Base-by-base conservation (phyloP, 2,329 filamentous ascomycete genomes). In the Arachnomyces sp. region DNA sequence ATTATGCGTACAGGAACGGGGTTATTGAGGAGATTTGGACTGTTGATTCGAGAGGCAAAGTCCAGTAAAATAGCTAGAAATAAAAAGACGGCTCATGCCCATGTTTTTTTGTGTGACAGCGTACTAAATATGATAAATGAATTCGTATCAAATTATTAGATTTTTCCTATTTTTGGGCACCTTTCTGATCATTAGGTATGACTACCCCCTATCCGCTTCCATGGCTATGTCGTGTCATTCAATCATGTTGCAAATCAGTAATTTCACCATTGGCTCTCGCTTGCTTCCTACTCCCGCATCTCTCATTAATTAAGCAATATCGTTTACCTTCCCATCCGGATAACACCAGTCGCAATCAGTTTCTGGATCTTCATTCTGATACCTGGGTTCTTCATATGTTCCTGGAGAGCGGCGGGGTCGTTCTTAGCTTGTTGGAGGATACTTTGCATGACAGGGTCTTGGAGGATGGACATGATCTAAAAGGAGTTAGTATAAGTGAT, bases 371-470 rank as follows among this genome's bases (percentile, higher is more conserved):
- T 94, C 54, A 77, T 77, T 44, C 81, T 76, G 52, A 98, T 84
- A 43, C 73, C 76, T 0, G 87, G 77, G 71, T 96, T 98, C 72
- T 81, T 85, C 85, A 98, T 94, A 67, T 98, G 93, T 64, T 98
- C 90, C 61, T 93, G 83, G 47, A 98, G 77, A 34, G 92, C 92
- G 36, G 83, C 83, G 13, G 92, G 92, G 57, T 98, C 85, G 40
- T 79, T 80, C 73, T 96, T 94, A 34, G 92, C 92, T 69, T 98
- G 92, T 64, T 96, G 89, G 42, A 96, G 77, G 51, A 95, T 95
- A 50, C 83, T 84, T 69, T 98, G 88, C 90, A 98, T 96, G 59
- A 98, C 82, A 12, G 92, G 92, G 59, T 98, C 92, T 64, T 89
- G 82, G 67, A 96, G 84, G 58, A 95, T 90, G 47, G 72, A 66